Conservation (phyloP, 805 yeast genomes). For the Suhomyces prunicola region DNA sequence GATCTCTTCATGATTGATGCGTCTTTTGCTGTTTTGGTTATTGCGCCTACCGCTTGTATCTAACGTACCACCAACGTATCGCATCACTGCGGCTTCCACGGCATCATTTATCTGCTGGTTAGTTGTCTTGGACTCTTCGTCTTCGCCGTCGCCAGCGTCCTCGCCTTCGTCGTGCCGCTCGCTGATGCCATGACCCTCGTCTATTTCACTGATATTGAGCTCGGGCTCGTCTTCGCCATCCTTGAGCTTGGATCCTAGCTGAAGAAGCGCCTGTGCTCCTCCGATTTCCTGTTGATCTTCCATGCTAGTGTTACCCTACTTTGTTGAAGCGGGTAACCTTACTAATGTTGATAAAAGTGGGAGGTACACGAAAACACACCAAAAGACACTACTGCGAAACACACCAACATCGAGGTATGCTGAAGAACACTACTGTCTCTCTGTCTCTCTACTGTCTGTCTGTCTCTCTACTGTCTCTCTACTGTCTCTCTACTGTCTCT, state of each 20-base stretch:
- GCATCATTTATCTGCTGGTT: conserved; percentile 45
- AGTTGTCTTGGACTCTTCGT: conserved; percentile 23
- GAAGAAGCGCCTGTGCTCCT: conserved; percentile 46
- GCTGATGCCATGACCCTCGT: neutral
- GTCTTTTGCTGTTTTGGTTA: conserved; percentile 9
- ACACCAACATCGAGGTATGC: too few relatives aligned
- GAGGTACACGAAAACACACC: too few relatives aligned
- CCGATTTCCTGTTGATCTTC: conserved; percentile 40
- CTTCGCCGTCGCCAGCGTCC: conserved; percentile 3
- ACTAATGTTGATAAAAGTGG: neutral
- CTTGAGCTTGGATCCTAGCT: conserved; percentile 33
- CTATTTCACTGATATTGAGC: conserved; percentile 3
- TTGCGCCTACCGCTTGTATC: conserved; percentile 22
- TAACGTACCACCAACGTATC: conserved; percentile 64
- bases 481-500: too few relatives aligned
- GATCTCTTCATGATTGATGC: conserved; percentile 37
- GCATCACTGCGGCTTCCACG: conserved; percentile 78
- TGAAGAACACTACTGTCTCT: too few relatives aligned
- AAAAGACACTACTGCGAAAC: too few relatives aligned
- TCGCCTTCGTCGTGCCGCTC: neutral
- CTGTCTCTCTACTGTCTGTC: too few relatives aligned
- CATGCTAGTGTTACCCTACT: conserved; percentile 21
- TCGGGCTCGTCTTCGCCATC: conserved; percentile 11
- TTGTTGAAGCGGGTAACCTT: conserved; percentile 10
- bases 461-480: too few relatives aligned